phyloP scores from a whole-genome alignment of 2,329 filamentous ascomycete genomes.

The Mycogone perniciosa region DNA sequence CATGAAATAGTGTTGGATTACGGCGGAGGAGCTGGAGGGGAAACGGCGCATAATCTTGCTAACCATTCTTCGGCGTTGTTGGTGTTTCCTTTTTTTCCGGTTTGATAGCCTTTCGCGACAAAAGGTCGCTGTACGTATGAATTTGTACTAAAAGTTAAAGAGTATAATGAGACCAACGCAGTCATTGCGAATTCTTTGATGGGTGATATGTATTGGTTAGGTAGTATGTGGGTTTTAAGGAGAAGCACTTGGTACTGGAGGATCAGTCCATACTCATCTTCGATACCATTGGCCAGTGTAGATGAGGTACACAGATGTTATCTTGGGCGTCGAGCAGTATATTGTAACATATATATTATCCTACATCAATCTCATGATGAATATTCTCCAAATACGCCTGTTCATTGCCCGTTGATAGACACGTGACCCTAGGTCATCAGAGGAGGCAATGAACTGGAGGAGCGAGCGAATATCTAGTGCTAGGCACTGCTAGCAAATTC shows the following conservation, averaged over 20 bases:
- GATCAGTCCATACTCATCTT: too few relatives aligned
- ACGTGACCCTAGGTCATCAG: too few relatives aligned
- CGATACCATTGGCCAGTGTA: too few relatives aligned
- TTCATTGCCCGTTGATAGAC: too few relatives aligned
- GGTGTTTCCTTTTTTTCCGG: slow-evolving; percentile 12
- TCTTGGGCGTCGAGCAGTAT: too few relatives aligned
- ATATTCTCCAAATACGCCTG: too few relatives aligned
- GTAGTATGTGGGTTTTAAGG: too few relatives aligned
- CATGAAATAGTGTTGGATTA: slow-evolving; percentile 13
- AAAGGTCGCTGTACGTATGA: slow-evolving; percentile 10
- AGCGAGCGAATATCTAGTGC: background rate
- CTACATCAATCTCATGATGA: too few relatives aligned
- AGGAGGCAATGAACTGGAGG: background rate
- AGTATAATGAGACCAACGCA: slow-evolving; percentile 14
- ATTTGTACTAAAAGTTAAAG: slow-evolving; percentile 15
- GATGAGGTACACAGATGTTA: too few relatives aligned
- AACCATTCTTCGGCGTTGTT: slow-evolving; percentile 12
- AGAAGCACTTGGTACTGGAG: too few relatives aligned
- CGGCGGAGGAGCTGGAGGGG: slow-evolving; percentile 4
- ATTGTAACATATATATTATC: too few relatives aligned
- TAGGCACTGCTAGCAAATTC: background rate
- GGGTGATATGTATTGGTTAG: background rate
- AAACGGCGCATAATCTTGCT: slow-evolving; percentile 10
- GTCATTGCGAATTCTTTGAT: slow-evolving; percentile 3
- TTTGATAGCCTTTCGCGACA: slow-evolving; percentile 7